Percentiles rank a stretch among this genome's conserved stretches.
Conservation (phyloP, 2,329 filamentous ascomycete genomes). For the Huntiella decipiens region DNA sequence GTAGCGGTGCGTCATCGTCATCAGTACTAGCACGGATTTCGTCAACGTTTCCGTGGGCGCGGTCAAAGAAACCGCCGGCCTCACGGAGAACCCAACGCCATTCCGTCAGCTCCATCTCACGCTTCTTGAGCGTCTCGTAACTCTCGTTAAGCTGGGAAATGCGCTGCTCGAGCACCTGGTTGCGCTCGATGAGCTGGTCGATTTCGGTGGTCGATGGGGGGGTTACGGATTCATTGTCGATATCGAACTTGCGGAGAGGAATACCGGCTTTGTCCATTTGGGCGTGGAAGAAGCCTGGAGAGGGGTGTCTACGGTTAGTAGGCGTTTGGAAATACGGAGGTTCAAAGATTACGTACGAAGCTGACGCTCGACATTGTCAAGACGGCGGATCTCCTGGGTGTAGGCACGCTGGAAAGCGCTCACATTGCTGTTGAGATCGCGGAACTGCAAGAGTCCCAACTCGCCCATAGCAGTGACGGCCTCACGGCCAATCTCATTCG, state of each 20-base stretch:
- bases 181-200: conserved; percentile 82
- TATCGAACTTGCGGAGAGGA: conserved; percentile 70
- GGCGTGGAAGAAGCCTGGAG: conserved; percentile 67
- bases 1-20: conserved; percentile 79
- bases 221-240: conserved; percentile 72
- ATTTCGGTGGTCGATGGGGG: conserved; percentile 87
- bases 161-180: conserved; percentile 80
- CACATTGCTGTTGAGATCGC: conserved; percentile 85
- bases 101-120: conserved; percentile 89
- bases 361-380: conserved; percentile 96
- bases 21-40: conserved; percentile 84
- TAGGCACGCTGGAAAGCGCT: conserved; percentile 94
- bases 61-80: conserved; percentile 92
- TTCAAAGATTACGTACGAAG: conserved; percentile 48
- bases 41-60: conserved; percentile 88
- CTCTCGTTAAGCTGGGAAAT: conserved; percentile 87
- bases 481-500: conserved; percentile 95
- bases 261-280: conserved; percentile 93
- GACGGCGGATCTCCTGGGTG: conserved; percentile 87
- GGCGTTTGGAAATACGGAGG: not conserved
- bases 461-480: conserved; percentile 92
- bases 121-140: conserved; percentile 95
- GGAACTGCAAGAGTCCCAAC: conserved; percentile 88
- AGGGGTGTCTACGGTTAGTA: not conserved
- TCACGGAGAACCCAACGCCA: conserved; percentile 97